These are phyloP conservation scores for Coemansia umbellata DNA, from an alignment of 192 early-diverging fungal genomes.

Conservation along the genomic window DNA sequence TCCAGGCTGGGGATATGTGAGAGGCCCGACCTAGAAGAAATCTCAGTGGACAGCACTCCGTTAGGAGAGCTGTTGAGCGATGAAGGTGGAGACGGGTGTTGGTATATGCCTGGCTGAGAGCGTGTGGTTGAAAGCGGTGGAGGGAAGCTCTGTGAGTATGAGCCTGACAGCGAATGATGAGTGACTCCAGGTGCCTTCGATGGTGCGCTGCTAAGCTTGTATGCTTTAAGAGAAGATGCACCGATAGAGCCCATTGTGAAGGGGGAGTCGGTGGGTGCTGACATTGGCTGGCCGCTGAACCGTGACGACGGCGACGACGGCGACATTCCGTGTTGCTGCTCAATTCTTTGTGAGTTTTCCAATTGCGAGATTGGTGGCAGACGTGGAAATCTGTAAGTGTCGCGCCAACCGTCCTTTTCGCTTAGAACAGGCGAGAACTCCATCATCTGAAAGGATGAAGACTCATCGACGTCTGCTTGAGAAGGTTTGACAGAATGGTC, in stretches of 20 bases:
- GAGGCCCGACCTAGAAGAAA: neutral
- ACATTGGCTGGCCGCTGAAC: slow-evolving; percentile 7
- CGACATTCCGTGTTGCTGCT: neutral
- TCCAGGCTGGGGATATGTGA: slow-evolving; percentile 11
- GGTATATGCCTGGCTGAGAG: slow-evolving; percentile 15
- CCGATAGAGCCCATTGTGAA: slow-evolving; percentile 15
- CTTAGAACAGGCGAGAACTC: neutral
- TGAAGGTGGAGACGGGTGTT: slow-evolving; percentile 32
- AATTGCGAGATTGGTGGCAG: slow-evolving; percentile 43
- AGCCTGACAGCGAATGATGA: neutral
- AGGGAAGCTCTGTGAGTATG: slow-evolving; percentile 9
- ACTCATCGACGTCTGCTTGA: too few species aligned
- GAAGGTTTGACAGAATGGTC: neutral
- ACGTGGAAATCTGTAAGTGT: neutral
- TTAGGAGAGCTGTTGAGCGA: slow-evolving; percentile 30
- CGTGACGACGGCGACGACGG: neutral
- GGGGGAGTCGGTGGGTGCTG: slow-evolving; percentile 15
- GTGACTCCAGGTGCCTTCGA: neutral
- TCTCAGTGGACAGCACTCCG: slow-evolving; percentile 4
- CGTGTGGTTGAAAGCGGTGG: slow-evolving; percentile 37
- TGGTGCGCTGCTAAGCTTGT: slow-evolving; percentile 17
- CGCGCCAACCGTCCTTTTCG: slow-evolving; percentile 5
- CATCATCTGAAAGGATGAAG: too few species aligned
- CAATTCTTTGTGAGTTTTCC: neutral
- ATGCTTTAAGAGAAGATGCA: slow-evolving; percentile 27